phyloP scores from a whole-genome alignment of 129 eudicot species.

The Silybum marianum region DNA sequence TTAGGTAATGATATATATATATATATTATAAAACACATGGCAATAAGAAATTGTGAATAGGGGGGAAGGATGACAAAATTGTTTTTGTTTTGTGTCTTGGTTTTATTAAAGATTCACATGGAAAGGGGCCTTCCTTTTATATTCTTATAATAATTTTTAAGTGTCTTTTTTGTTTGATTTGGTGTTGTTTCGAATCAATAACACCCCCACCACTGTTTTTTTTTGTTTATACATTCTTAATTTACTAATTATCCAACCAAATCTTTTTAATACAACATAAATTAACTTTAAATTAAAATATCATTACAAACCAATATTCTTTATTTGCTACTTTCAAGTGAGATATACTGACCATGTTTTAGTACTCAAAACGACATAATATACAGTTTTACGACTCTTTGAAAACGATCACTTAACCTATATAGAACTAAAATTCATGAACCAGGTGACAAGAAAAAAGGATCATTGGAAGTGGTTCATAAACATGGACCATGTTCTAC shows the following conservation, averaged over 20 bases:
- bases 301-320: background rate
- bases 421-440: slow-evolving; percentile 21
- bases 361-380: background rate
- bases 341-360: background rate
- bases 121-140: slow-evolving; percentile 30
- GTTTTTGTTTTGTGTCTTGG: slow-evolving; percentile 18
- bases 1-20: background rate
- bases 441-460: slow-evolving; percentile 41
- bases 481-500: slow-evolving; percentile 76
- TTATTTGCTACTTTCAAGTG: background rate
- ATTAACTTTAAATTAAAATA: background rate
- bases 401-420: background rate
- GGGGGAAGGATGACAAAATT: slow-evolving; percentile 4
- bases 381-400: background rate
- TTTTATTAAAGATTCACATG: slow-evolving; percentile 38
- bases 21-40: background rate
- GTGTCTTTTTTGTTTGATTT: slow-evolving; percentile 30
- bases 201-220: background rate
- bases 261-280: background rate
- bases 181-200: slow-evolving; percentile 30
- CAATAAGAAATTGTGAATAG: background rate
- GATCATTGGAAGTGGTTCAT: slow-evolving; percentile 54
- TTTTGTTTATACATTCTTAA: background rate
- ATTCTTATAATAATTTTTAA: slow-evolving; percentile 10
- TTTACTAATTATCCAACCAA: background rate